These are phyloP conservation scores for Xylariaceae sp. DNA, from an alignment of 2,329 filamentous ascomycete genomes.

Conservation along the genomic window DNA sequence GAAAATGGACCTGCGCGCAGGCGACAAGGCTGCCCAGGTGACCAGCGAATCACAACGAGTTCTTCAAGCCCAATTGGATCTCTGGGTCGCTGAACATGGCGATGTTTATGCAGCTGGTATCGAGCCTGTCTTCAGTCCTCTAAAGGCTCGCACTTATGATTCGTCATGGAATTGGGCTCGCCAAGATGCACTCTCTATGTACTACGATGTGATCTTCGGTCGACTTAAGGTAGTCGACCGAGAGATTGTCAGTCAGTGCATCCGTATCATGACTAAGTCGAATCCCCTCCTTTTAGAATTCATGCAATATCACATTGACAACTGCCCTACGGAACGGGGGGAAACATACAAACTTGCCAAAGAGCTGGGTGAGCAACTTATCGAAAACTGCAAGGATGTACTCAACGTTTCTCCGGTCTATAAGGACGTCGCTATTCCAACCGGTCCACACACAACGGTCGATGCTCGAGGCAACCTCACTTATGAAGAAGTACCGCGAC, in stretches of 20 bases:
- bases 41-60: constrained; percentile 82
- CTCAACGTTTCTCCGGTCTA: constrained; percentile 79
- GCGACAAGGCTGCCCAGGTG: constrained; percentile 85
- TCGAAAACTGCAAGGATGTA: constrained; percentile 96
- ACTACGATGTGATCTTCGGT: constrained; percentile 98
- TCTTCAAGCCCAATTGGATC: constrained; percentile 86
- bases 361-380: constrained; percentile 85
- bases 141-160: constrained; percentile 95
- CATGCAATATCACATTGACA: constrained; percentile 99
- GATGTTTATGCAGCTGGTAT: constrained; percentile 95
- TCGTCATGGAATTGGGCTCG: constrained; percentile 99
- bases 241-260: constrained; percentile 97
- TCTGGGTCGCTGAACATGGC: constrained; percentile 93
- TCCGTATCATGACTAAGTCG: constrained; percentile 98
- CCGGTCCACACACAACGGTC: constrained; percentile 86
- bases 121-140: constrained; percentile 84
- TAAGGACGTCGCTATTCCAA: constrained; percentile 92
- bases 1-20: constrained; percentile 94
- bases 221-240: constrained; percentile 88
- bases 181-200: constrained; percentile 96
- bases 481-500: constrained; percentile 80
- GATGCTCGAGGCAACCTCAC: constrained; percentile 88
- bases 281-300: constrained; percentile 95
- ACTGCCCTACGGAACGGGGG: constrained; percentile 92
- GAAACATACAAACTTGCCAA: constrained; percentile 99